These are phyloP conservation scores for Garcia nutans DNA, from an alignment of 345 rosid genomes.

Conservation along the genomic window DNA sequence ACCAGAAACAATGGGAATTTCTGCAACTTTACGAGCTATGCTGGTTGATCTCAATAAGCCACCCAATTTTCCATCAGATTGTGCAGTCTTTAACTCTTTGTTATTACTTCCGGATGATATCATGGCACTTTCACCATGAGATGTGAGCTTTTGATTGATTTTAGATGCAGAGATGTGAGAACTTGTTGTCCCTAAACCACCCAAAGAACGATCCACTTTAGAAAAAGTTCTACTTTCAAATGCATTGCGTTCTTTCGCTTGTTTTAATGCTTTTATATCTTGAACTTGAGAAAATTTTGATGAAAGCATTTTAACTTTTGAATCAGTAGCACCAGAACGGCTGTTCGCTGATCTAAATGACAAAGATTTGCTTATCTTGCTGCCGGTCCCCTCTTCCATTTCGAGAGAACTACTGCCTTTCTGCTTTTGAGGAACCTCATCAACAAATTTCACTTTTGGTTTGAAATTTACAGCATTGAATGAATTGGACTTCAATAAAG, in stretches of 20 bases:
- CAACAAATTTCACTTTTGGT: conserved; percentile 64
- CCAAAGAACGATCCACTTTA: conserved; percentile 35
- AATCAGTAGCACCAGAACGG: conserved; percentile 46
- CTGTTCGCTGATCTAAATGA: conserved; percentile 63
- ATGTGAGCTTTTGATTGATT: conserved; percentile 54
- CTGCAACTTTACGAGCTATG: conserved; percentile 50
- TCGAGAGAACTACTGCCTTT: conserved; percentile 49
- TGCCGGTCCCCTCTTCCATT: conserved; percentile 50
- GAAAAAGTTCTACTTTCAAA: conserved; percentile 46
- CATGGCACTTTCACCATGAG: conserved; percentile 45
- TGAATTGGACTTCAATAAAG: conserved; percentile 70
- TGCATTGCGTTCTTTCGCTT: conserved; percentile 46
- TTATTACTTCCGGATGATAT: conserved; percentile 43
- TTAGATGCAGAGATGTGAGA: conserved; percentile 40
- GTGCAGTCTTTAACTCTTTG: conserved; percentile 52
- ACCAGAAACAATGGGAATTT: conserved; percentile 55
- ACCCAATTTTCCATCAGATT: conserved; percentile 60
- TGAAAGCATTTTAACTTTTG: conserved; percentile 52
- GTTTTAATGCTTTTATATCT: conserved; percentile 58
- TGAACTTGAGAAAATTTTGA: conserved; percentile 51
- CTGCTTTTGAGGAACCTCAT: conserved; percentile 62
- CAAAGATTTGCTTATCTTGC: conserved; percentile 61
- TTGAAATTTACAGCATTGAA: conserved; percentile 55
- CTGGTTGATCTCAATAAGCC: conserved; percentile 50
- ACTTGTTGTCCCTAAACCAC: conserved; percentile 31